Conservation (phyloP, 306 rosid species). For the Glycyrrhiza uralensis region DNA sequence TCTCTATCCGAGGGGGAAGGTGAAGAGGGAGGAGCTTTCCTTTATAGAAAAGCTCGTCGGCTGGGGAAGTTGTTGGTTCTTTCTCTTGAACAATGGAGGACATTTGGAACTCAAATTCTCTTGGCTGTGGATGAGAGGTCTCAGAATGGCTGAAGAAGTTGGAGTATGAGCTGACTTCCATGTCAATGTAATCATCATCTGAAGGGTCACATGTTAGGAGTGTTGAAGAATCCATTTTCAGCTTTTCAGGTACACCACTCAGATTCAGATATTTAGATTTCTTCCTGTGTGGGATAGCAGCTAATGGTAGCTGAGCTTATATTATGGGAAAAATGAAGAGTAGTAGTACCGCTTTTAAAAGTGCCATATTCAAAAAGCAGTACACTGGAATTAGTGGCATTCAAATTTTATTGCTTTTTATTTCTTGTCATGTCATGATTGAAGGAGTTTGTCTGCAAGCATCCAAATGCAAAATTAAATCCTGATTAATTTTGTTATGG, state of each 20-base stretch:
- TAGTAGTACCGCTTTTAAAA: slow-evolving; percentile 43
- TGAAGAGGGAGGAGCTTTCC: slow-evolving; percentile 99
- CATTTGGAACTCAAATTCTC: slow-evolving; percentile 99
- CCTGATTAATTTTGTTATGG: slow-evolving; percentile 30
- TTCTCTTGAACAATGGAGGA: slow-evolving; percentile 54
- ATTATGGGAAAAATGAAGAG: slow-evolving; percentile 41
- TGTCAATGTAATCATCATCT: slow-evolving; percentile 93
- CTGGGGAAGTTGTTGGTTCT: slow-evolving; percentile 80
- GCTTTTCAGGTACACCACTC: slow-evolving; percentile 2
- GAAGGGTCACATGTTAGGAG: slow-evolving; percentile 42
- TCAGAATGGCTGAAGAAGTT: slow-evolving; percentile 45
- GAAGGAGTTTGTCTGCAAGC: slow-evolving; percentile 41
- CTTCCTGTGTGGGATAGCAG: slow-evolving; percentile 23
- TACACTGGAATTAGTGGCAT: slow-evolving; percentile 13
- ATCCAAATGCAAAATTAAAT: slow-evolving; percentile 39
- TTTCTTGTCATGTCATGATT: slow-evolving; percentile 29
- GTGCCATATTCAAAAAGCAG: slow-evolving; percentile 28
- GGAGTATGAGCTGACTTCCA: slow-evolving; percentile 75
- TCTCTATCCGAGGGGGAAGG: slow-evolving; percentile 83
- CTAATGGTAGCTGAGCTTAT: slow-evolving; percentile 35
- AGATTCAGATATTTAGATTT: slow-evolving; percentile 17
- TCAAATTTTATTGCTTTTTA: slow-evolving; percentile 11
- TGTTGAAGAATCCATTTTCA: slow-evolving; percentile 64
- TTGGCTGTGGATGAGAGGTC: slow-evolving; percentile 44
- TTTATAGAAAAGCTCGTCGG: slow-evolving; percentile 99